Conservation (phyloP, 2,329 filamentous ascomycete genomes). For the Colletotrichum salicis region DNA sequence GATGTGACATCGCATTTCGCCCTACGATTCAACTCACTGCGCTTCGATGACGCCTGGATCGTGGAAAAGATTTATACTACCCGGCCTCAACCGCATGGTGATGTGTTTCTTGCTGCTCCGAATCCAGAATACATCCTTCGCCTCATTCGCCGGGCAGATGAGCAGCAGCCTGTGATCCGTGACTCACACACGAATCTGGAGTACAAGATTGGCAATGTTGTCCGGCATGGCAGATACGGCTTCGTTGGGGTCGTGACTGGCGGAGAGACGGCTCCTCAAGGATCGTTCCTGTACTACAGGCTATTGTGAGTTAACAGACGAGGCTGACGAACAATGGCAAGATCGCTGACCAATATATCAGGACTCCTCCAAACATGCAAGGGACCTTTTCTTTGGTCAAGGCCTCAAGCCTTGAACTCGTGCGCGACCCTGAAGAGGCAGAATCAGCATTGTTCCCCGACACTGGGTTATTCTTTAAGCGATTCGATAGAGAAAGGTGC, state of each 20-base stretch:
- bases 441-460: constrained; percentile 69
- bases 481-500: constrained; percentile 75
- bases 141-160: constrained; percentile 58
- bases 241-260: constrained; percentile 87
- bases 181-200: constrained; percentile 39
- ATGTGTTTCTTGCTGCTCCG: constrained; percentile 21
- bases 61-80: constrained; percentile 61
- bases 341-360: not conserved
- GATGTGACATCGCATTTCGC: constrained; percentile 35
- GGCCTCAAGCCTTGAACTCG: constrained; percentile 32
- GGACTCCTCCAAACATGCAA: constrained; percentile 32
- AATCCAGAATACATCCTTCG: constrained; percentile 40
- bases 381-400: constrained; percentile 33
- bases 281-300: constrained; percentile 19
- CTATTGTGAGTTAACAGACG: constrained; percentile 17
- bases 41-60: constrained; percentile 75
- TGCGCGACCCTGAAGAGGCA: constrained; percentile 22
- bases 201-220: constrained; percentile 84
- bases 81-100: constrained; percentile 20
- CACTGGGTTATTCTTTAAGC: constrained; percentile 88
- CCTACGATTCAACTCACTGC: constrained; percentile 58
- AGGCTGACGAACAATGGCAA: constrained; percentile 39
- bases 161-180: constrained; percentile 50
- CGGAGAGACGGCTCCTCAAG: constrained; percentile 59
- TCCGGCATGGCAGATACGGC: constrained; percentile 81